These are phyloP conservation scores for Epichloe baconii DNA, from an alignment of 2,329 filamentous ascomycete genomes.

Conservation along the genomic window DNA sequence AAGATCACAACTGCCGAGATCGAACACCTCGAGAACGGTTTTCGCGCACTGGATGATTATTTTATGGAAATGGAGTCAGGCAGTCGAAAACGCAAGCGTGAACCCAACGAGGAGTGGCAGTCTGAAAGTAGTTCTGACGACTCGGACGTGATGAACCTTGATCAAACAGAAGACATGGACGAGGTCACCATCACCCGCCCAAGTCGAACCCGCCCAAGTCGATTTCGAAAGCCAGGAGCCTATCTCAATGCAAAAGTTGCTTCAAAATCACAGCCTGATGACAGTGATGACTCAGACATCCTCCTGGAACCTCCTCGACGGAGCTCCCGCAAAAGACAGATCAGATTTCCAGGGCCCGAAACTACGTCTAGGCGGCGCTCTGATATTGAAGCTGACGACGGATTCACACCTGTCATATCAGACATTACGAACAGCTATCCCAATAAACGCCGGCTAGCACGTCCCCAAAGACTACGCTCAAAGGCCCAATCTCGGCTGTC, in stretches of 20 bases:
- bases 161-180: slow-evolving; percentile 12
- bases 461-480: slow-evolving; percentile 11
- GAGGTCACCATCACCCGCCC: slow-evolving; percentile 5
- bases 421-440: slow-evolving; percentile 18
- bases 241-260: neutral
- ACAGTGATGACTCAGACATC: slow-evolving; percentile 1
- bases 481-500: slow-evolving; percentile 7
- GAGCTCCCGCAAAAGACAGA: slow-evolving; percentile 3
- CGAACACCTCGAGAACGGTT: slow-evolving; percentile 19
- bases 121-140: slow-evolving; percentile 12
- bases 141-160: slow-evolving; percentile 16
- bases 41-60: slow-evolving; percentile 13
- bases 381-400: slow-evolving; percentile 23
- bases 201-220: neutral
- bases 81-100: slow-evolving; percentile 20
- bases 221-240: neutral
- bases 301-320: slow-evolving; percentile 6
- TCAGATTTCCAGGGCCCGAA: neutral
- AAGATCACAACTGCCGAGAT: slow-evolving; percentile 21
- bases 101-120: slow-evolving; percentile 15
- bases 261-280: slow-evolving; percentile 4
- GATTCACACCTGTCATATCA: slow-evolving; percentile 22
- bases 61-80: slow-evolving; percentile 9
- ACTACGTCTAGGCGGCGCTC: neutral
- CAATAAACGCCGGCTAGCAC: slow-evolving; percentile 9